These are phyloP conservation scores for Fusarium marasasianum DNA, from an alignment of 2,329 filamentous ascomycete species.

Conservation along the genomic window DNA sequence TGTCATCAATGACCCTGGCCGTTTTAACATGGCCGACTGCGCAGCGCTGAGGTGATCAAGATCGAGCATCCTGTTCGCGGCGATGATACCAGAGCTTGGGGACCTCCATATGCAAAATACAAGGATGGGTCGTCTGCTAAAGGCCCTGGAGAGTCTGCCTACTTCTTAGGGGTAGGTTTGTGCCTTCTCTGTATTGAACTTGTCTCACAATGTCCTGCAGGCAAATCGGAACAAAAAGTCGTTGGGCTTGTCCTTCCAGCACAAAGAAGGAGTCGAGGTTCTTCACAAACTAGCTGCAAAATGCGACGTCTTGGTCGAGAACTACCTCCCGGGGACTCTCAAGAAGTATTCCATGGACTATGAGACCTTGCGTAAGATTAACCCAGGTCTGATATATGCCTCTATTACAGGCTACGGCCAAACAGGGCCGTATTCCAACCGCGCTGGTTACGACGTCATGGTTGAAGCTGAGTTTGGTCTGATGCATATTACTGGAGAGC, in stretches of 20 bases:
- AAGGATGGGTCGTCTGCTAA: constrained; percentile 64
- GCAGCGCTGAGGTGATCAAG: constrained; percentile 94
- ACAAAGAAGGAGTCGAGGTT: constrained; percentile 83
- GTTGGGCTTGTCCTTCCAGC: constrained; percentile 88
- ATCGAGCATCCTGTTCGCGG: constrained; percentile 91
- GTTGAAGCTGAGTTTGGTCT: constrained; percentile 97
- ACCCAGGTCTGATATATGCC: constrained; percentile 89
- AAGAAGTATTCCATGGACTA: constrained; percentile 95
- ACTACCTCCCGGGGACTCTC: constrained; percentile 89
- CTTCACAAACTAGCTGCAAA: constrained; percentile 84
- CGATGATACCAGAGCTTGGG: constrained; percentile 96
- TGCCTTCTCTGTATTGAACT: neutral
- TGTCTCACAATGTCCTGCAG: constrained; percentile 55
- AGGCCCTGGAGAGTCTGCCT: constrained; percentile 91
- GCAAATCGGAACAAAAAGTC: constrained; percentile 98
- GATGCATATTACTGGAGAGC: constrained; percentile 95
- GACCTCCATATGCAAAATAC: constrained; percentile 90
- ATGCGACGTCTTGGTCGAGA: constrained; percentile 94
- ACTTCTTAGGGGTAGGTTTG: constrained; percentile 82
- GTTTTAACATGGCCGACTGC: constrained; percentile 20
- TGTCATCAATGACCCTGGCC: neutral
- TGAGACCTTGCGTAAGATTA: constrained; percentile 79
- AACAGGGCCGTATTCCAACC: constrained; percentile 85
- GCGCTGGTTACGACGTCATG: constrained; percentile 99
- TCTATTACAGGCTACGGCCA: constrained; percentile 98